Conservation (phyloP, 805 yeast genomes). For the Kregervanrija fluxuum region DNA sequence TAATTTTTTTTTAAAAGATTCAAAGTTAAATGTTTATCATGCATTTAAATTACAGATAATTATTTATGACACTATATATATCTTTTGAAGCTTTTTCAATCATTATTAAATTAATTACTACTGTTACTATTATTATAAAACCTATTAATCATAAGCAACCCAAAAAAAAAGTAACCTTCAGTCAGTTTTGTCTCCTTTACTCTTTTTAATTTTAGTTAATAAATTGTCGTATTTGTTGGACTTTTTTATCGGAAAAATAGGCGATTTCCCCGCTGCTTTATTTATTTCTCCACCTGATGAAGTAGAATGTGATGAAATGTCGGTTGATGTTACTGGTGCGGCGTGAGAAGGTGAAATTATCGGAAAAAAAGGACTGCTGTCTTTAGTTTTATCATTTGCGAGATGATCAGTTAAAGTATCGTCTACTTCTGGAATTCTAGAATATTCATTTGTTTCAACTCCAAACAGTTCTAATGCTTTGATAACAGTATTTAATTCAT, state of each 20-base stretch:
- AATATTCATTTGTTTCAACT: conserved; percentile 5
- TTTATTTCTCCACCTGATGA: background rate
- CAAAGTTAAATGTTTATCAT: too few species aligned
- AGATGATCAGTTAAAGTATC: background rate
- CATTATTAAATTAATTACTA: too few species aligned
- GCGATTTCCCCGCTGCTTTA: background rate
- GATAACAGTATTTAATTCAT: conserved; percentile 21
- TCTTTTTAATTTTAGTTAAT: conserved; percentile 11
- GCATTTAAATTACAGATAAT: too few species aligned
- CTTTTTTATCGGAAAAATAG: background rate
- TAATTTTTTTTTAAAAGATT: too few species aligned
- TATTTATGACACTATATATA: too few species aligned
- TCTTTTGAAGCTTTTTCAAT: too few species aligned
- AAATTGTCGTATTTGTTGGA: conserved; percentile 5
- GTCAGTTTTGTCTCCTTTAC: conserved; percentile 26
- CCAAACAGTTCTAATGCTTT: conserved; percentile 18
- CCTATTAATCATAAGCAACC: too few species aligned
- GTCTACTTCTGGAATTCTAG: background rate
- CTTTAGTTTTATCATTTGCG: conserved; percentile 1
- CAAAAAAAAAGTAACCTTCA: conserved; percentile 2
- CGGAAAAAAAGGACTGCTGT: too few species aligned
- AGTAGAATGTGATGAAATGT: too few species aligned
- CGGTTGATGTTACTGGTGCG: too few species aligned
- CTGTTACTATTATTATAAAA: too few species aligned
- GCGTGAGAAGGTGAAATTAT: too few species aligned